Base-by-base conservation (phyloP, 441 rosid genomes). In the Manihot esculenta region DNA sequence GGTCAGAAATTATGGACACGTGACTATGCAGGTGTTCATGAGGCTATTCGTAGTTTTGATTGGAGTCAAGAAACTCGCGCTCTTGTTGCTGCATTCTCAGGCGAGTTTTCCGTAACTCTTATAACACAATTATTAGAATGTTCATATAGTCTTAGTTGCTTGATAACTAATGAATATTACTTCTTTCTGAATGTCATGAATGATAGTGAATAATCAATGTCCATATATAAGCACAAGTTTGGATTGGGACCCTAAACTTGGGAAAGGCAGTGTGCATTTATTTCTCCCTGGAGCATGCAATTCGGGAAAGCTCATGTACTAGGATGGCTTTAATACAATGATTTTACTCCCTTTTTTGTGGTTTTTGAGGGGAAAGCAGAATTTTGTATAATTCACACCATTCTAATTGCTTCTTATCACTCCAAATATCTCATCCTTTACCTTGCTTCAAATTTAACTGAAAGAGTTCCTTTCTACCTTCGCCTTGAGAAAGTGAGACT, bases 1-100 rank as follows among this genome's bases (percentile, higher is more conserved):
- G 94, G 96, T 68, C 97, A 92, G 85, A 84, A 82, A 78, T 80
- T 92, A 35, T 94, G 97, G 97, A 84, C 84, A 24, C 85, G 81
- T 70, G 96, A 92, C 74, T 84, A 88, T 80, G 85, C 91, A 0
- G 87, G 87, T 62, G 97, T 94, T 1, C 78, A 89, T 72, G 90
- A 75, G 79, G 94, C 94, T 59, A 69, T 88, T 76, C 79, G 73
- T 7, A 84, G 85, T 61, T 94, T 84, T 65, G 88, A 88, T 72
- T 94, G 99, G 99, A 85, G 89, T 72, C 90, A 73, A 72, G 93
- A 94, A 69, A 79, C 79, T 51, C 78, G 77, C 73, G 81, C 74
- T 66, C 75, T 94, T 35, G 89, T 94, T 61, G 79, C 79, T 80
- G 90, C 96, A 2, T 91, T 95, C 81, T 86, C 94, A 61, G 98